Percentiles rank a stretch among this genome's conserved stretches.
Conservation (phyloP, 306 rosid species). For the Castanea crenata region DNA sequence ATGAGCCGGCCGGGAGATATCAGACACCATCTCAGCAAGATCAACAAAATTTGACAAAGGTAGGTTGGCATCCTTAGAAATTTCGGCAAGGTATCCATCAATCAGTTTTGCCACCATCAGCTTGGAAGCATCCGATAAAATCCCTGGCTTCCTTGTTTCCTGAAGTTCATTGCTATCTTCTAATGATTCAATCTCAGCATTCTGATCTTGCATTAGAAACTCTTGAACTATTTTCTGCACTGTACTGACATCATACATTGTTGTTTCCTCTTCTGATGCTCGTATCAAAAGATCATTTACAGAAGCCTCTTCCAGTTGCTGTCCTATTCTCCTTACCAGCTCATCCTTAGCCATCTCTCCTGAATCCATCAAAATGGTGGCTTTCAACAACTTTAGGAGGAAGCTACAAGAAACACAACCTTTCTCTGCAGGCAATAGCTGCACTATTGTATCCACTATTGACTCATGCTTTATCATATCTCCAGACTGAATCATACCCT, state of each 20-base stretch:
- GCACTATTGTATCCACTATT: constrained; percentile 57
- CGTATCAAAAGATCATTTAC: constrained; percentile 70
- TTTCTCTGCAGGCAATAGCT: constrained; percentile 79
- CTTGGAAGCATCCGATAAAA: constrained; percentile 90
- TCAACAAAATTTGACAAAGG: constrained; percentile 61
- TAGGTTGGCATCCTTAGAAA: constrained; percentile 75
- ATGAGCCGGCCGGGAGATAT: constrained; percentile 71
- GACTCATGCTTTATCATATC: constrained; percentile 51
- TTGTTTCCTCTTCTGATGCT: constrained; percentile 56
- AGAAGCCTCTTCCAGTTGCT: constrained; percentile 90
- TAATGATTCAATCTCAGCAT: constrained; percentile 53
- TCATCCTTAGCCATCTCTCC: constrained; percentile 53
- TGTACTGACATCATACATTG: constrained; percentile 52
- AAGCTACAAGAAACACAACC: constrained; percentile 81
- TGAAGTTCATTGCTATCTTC: constrained; percentile 45
- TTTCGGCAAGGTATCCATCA: constrained; percentile 84
- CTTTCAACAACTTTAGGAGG: constrained; percentile 75
- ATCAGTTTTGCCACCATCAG: constrained; percentile 89
- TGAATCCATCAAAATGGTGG: constrained; percentile 55
- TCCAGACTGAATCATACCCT: constrained; percentile 63
- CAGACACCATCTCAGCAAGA: constrained; percentile 73
- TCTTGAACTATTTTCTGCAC: constrained; percentile 71
- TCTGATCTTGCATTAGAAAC: constrained; percentile 60
- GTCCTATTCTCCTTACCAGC: constrained; percentile 73
- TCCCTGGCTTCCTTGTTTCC: constrained; percentile 55